Base-by-base conservation (phyloP, 2,329 filamentous ascomycete species). In the Ophiostoma perfectum region DNA sequence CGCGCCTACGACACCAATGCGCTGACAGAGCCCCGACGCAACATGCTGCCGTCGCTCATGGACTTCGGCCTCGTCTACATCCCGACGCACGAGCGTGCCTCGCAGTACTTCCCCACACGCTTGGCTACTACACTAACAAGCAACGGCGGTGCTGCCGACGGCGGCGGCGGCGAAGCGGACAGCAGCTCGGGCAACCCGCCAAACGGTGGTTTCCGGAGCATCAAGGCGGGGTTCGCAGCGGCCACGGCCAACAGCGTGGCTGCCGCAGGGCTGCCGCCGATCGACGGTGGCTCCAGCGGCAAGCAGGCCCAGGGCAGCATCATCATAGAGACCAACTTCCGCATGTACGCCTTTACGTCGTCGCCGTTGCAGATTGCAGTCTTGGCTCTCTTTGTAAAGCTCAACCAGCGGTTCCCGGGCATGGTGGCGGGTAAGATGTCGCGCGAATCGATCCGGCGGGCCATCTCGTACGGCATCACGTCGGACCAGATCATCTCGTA, bases 251-350 rank as follows among this genome's bases (percentile, higher is more conserved):
- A 82, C 2, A 78, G 75, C 66, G 73, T 73, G 69, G 73, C 75
- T 70, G 81, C 84, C 45, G 83, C 85, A 27, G 85, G 83, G n/a
- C 79, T 86, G 18, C 77, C 77, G 18, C 73, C 77, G 16, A 75
- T 72, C 71, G 77, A 70, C 75, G 39, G 76, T 58, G 72, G 77
- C 27, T 27, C 36, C 38, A 74, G 78, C 1, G 75, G 75, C 18
- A 74, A 67, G 78, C 66, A 81, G 18, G 79, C 82, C 71, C 88
- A 88, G 74, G 93, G 93, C 71, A 95, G 92, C 80, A 92, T 99
- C 76, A 93, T 99, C 74, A 87, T 99, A 73, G 95, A 99, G 81
- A 99, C 95, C 8, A 99, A 99, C 80, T 98, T 97, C 81, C 91
- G 95, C 39, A 81, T 99, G 73, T 99, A 99, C 80, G 95, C 95